A percentile compares a stretch with the other conserved stretches of the same genome.
Conservation (phyloP, 768 basidiomycete species). For the Termitomyces sp. region DNA sequence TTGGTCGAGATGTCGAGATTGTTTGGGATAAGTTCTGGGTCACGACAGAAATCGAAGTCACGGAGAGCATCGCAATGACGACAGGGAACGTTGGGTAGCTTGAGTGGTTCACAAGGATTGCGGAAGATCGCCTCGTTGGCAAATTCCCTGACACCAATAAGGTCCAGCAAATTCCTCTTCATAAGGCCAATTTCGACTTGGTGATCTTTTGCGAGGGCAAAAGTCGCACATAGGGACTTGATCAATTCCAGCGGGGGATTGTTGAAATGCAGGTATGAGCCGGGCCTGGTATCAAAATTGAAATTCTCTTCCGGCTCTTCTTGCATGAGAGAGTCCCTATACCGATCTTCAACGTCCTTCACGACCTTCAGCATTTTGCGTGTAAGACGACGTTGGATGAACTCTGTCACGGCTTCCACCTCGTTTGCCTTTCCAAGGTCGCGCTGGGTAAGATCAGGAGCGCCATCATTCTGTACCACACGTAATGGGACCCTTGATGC, state of each 20-base stretch:
- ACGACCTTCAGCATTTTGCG: conserved; percentile 74
- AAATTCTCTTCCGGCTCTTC: conserved; percentile 54
- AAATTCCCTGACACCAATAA: conserved; percentile 85
- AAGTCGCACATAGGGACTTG: conserved; percentile 82
- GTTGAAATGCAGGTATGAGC: conserved; percentile 72
- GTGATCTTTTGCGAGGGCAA: conserved; percentile 76
- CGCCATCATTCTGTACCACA: conserved; percentile 57
- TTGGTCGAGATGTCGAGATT: conserved; percentile 44
- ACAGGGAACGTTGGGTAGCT: conserved; percentile 84
- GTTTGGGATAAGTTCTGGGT: conserved; percentile 73
- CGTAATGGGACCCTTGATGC: conserved; percentile 67
- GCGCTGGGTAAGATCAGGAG: conserved; percentile 59
- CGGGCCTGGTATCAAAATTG: conserved; percentile 83
- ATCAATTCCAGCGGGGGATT: conserved; percentile 87
- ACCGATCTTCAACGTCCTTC: conserved; percentile 54
- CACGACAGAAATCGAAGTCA: conserved; percentile 95
- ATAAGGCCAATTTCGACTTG: conserved; percentile 84
- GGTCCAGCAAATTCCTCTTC: conserved; percentile 84
- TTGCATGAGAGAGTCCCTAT: conserved; percentile 57
- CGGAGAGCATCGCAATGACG: conserved; percentile 78
- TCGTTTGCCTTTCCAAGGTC: conserved; percentile 71
- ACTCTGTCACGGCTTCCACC: conserved; percentile 62
- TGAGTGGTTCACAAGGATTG: conserved; percentile 89
- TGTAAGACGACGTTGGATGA: conserved; percentile 78
- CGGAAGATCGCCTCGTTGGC: conserved; percentile 80